Evolutionary conservation across 257 asterid genomes (phyloP), one percentile per base, ranked within the genome.

Genomic region (Rubia yunnanensis): DNA sequence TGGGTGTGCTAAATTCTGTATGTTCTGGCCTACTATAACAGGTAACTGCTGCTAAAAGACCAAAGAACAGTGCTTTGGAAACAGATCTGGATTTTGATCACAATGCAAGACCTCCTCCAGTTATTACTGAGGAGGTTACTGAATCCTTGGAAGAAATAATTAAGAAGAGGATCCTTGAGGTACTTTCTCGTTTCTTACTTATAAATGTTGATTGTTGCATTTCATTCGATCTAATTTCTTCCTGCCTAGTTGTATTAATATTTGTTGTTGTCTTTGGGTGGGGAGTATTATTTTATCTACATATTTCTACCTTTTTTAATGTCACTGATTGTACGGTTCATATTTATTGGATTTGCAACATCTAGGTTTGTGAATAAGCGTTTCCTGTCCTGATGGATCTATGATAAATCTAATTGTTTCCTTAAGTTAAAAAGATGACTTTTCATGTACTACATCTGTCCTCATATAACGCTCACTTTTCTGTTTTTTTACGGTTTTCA

Each of bases 31-130:
- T 69, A 10, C 83, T 61, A 70, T 82, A 57, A 62, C 81, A 94
- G 97, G 83, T 94, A 60, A 86, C 91, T 75, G 96, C 99, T 76
- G 79, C 83, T 65, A 88, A 85, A 80, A 85, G 97, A 70, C 91
- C 95, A 36, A 86, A 86, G 76, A 94, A 94, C 72, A 94, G 97
- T 84, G 99, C 96, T 9, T 75, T 94, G 76, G 97, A 88, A 80
- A 94, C 82, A 75, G 92, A 85, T 74, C 77, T 90, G 63, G 97
- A 94, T 79, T 94, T 94, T 72, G 97, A 90, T 68, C 99, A 88
- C 77, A 90, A 90, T 76, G 92, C 82, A 66, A 82, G 91, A 81
- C 99, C 97, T 72, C 82, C 94, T 60, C 97, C 97, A 35, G 95
- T 82, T 66, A 86, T 84, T 72, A 94, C 99, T 3, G 94, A 83